Conservation (phyloP, 108 stramenopile genomes). For the Ochromonas danica region DNA sequence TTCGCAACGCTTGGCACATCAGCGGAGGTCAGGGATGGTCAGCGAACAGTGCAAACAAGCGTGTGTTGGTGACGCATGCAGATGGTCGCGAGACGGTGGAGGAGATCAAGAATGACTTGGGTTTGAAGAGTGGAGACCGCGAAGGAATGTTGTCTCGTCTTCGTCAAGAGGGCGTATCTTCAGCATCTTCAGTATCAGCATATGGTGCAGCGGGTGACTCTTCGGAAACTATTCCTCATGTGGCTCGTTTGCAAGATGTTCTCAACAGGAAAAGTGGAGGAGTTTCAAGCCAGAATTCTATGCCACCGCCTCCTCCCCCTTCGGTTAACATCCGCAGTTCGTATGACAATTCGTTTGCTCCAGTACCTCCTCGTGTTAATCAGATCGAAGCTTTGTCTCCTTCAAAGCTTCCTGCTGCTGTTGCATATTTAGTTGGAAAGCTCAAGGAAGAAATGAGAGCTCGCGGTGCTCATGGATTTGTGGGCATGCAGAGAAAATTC, state of each 20-base stretch:
- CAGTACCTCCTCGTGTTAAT: not conserved
- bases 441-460: constrained; percentile 30
- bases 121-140: constrained; percentile 37
- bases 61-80: constrained; percentile 46
- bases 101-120: constrained; percentile 48
- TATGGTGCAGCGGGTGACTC: not conserved
- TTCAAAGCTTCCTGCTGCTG: not conserved
- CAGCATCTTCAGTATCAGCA: not conserved
- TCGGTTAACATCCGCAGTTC: too few relatives aligned
- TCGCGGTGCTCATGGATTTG: constrained; percentile 48
- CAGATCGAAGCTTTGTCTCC: not conserved
- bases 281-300: not conserved
- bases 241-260: not conserved
- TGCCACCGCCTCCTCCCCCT: not conserved
- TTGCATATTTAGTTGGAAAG: not conserved
- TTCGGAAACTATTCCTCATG: not conserved
- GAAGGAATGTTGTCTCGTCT: constrained; percentile 39
- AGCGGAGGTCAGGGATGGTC: constrained; percentile 39
- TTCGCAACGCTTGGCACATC: constrained; percentile 57
- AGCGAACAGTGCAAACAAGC: constrained; percentile 44
- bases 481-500: constrained; percentile 50
- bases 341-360: too few relatives aligned
- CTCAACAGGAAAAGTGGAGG: not conserved
- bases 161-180: not conserved
- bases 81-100: constrained; percentile 44